These are phyloP conservation scores for Citrus mangshanensis DNA, from an alignment of 345 rosid species.

Conservation along the genomic window DNA sequence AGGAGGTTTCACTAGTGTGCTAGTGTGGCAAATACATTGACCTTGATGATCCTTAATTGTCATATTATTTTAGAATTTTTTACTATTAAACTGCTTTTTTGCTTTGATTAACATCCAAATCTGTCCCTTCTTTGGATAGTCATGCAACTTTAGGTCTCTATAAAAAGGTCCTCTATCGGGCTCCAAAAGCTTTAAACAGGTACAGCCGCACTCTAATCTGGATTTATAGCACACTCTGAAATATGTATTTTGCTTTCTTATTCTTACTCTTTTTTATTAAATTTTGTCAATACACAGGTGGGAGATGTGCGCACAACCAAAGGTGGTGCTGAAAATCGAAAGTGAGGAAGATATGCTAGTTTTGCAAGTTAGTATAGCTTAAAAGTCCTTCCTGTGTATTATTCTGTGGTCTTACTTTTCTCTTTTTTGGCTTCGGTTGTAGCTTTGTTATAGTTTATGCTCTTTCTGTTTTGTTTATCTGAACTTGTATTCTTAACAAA, in stretches of 20 bases:
- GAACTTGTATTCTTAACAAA: background rate
- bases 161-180: constrained; percentile 70
- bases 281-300: constrained; percentile 51
- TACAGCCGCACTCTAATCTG: constrained; percentile 14
- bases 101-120: constrained; percentile 6
- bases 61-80: background rate
- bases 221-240: background rate
- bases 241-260: background rate
- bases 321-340: constrained; percentile 94
- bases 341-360: constrained; percentile 85
- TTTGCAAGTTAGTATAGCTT: constrained; percentile 67
- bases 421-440: background rate
- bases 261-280: background rate
- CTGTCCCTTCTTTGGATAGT: constrained; percentile 37
- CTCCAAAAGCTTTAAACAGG: constrained; percentile 87
- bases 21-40: background rate
- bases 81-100: background rate
- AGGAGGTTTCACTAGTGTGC: background rate
- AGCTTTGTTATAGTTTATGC: background rate
- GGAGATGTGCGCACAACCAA: constrained; percentile 95
- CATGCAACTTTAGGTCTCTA: constrained; percentile 97
- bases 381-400: background rate
- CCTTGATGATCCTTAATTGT: background rate
- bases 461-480: background rate
- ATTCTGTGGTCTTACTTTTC: background rate